Base-by-base conservation (phyloP, 768 basidiomycete species). In the Trametes cingulata region DNA sequence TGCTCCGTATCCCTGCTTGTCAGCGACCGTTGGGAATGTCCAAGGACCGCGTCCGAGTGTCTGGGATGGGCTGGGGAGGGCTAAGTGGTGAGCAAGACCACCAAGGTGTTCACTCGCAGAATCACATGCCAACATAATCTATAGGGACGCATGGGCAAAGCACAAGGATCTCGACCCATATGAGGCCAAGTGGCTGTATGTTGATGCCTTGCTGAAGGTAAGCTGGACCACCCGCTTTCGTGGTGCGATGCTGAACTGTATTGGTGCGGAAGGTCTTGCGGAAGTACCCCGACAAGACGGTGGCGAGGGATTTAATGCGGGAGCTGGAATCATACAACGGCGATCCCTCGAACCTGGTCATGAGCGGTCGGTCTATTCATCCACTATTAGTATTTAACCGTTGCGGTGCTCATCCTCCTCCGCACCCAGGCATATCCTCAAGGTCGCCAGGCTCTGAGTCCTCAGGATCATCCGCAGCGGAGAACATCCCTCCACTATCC, bases 81-180 rank as follows among this genome's bases (percentile, higher is more conserved):
- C 95, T 20, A 98, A 98, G 77, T 97, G 95, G 95, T 93, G 64
- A 24, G 80, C 65, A n/a, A 61, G 27, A 37, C 29, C 17, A 25
- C 20, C 17, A 14, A n/a, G 2, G 14, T n/a, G 25, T 22, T 6
- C 9, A 10, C 24, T 10, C 35, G 19, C 40, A 52, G 2, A 62
- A 68, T 67, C 67, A 67, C 68, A 60, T 68, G 67, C 47, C 61
- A 19, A 61, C 46, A 39, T 25, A 22, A 17, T 33, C 53, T 20
- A 24, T 52, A 95, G 93, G 93, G 94, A 95, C 76, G 91, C 91
- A 43, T 98, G 95, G 95, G 88, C 90, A 47, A 96, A 95, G 71
- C 93, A 95, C 70, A 89, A 86, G 65, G 93, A 94, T 63, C 70
- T 95, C 40, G 85, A 88, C 62, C 71, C 82, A 22, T 81, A 81